Evolutionary conservation across 2,329 filamentous ascomycete species (phyloP).

Genomic region (Colletotrichum destructivum): DNA sequence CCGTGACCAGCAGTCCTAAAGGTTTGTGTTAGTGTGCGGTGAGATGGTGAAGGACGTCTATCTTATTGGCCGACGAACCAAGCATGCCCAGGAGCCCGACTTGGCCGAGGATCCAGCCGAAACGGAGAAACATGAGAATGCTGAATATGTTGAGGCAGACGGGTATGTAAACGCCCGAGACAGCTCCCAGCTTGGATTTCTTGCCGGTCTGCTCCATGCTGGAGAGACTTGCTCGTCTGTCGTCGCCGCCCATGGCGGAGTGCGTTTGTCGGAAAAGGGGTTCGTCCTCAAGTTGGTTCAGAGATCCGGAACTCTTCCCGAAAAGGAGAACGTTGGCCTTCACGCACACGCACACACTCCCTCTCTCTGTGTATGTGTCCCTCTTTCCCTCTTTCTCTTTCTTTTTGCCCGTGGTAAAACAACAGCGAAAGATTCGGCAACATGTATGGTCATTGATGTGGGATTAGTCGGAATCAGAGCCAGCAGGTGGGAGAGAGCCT

Average conservation of each 20-base stretch:
- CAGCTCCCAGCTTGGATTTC: slow-evolving; percentile 78
- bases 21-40: slow-evolving; percentile 43
- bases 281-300: neutral
- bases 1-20: slow-evolving; percentile 78
- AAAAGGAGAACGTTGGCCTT: slow-evolving; percentile 25
- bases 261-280: neutral
- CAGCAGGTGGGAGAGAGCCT: slow-evolving; percentile 21
- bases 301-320: slow-evolving; percentile 10
- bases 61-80: slow-evolving; percentile 63
- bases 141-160: slow-evolving; percentile 91
- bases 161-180: slow-evolving; percentile 87
- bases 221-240: slow-evolving; percentile 38
- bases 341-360: neutral
- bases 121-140: slow-evolving; percentile 93
- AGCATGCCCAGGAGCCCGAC: slow-evolving; percentile 85
- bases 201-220: slow-evolving; percentile 54
- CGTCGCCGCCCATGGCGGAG: slow-evolving; percentile 37
- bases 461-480: slow-evolving; percentile 2
- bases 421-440: slow-evolving; percentile 11
- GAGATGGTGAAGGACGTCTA: slow-evolving; percentile 17
- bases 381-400: neutral
- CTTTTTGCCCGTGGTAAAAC: slow-evolving; percentile 16
- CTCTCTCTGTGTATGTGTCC: neutral
- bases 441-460: slow-evolving; percentile 2
- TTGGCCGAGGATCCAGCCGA: slow-evolving; percentile 87